Percentiles rank a stretch among this genome's conserved stretches.
phyloP scores from a whole-genome alignment of 2,329 filamentous ascomycete genomes.

The Fusarium sororula region DNA sequence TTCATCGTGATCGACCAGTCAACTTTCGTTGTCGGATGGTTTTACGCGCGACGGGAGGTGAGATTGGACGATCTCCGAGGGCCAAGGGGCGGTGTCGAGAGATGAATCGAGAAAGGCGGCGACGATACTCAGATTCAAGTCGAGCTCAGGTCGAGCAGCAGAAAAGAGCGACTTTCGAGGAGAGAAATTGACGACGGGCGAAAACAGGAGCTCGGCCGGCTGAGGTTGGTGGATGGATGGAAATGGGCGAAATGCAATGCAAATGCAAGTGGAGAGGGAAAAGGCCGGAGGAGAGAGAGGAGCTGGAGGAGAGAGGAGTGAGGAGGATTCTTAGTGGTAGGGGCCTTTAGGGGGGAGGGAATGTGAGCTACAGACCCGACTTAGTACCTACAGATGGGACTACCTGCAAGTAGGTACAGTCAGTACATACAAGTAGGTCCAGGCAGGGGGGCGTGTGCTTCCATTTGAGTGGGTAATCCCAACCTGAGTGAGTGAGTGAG shows the following conservation, averaged over 20 bases:
- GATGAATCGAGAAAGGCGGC: conserved; percentile 13
- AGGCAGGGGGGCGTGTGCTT: conserved; percentile 37
- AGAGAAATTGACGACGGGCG: conserved; percentile 32
- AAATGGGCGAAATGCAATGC: conserved; percentile 43
- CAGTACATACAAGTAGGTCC: background rate
- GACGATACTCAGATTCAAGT: conserved; percentile 36
- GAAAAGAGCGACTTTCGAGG: conserved; percentile 35
- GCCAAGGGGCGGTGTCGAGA: conserved; percentile 30
- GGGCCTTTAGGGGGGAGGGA: conserved; percentile 40
- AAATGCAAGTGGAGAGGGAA: conserved; percentile 48
- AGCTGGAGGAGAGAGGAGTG: conserved; percentile 37
- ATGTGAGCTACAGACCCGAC: conserved; percentile 42
- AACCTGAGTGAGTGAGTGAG: conserved; percentile 13
- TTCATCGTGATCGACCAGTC: conserved; percentile 58
- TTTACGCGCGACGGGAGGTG: conserved; percentile 18
- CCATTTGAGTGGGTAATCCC: conserved; percentile 32
- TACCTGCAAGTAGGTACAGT: background rate
- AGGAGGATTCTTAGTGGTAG: conserved; percentile 40
- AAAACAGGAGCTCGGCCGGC: conserved; percentile 38
- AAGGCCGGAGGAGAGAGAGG: conserved; percentile 41
- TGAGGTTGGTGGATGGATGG: conserved; percentile 41
- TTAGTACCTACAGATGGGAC: conserved; percentile 6
- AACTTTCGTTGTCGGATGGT: conserved; percentile 10
- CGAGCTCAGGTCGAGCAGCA: conserved; percentile 36
- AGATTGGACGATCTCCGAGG: conserved; percentile 23